Conservation (phyloP, 2,329 filamentous ascomycete genomes). For the Zarea fungicola region DNA sequence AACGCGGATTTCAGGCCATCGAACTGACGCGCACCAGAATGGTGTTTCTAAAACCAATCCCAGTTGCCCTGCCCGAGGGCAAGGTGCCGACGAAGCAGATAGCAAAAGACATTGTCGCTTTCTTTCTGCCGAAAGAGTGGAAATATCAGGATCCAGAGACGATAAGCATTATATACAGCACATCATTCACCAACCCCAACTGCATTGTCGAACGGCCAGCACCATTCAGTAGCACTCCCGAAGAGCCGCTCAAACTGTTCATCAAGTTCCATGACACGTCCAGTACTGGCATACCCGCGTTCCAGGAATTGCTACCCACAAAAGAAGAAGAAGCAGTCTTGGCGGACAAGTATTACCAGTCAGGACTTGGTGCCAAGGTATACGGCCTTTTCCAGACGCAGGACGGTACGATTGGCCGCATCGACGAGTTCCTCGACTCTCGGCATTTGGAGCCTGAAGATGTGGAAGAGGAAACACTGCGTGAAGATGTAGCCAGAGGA, state of each 20-base stretch:
- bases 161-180: conserved; percentile 9
- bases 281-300: conserved; percentile 7
- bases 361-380: conserved; percentile 15
- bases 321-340: conserved; percentile 15
- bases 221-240: not conserved
- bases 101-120: conserved; percentile 12
- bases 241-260: conserved; percentile 16
- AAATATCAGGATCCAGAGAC: conserved; percentile 10
- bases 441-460: conserved; percentile 16
- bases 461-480: conserved; percentile 14
- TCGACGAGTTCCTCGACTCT: conserved; percentile 17
- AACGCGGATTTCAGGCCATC: no score
- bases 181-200: conserved; percentile 14
- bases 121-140: conserved; percentile 17
- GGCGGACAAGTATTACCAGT: conserved; percentile 11
- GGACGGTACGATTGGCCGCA: conserved; percentile 14
- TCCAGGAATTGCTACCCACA: conserved; percentile 13
- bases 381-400: conserved; percentile 17
- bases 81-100: conserved; percentile 12
- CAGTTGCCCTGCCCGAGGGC: conserved; percentile 12
- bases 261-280: conserved; percentile 16
- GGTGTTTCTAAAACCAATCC: conserved; percentile 1
- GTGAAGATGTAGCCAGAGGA: conserved; percentile 14
- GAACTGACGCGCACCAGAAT: not conserved
- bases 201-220: conserved; percentile 12